Base-by-base conservation (phyloP, 108 stramenopile species). In the Skeletonema grethae region DNA sequence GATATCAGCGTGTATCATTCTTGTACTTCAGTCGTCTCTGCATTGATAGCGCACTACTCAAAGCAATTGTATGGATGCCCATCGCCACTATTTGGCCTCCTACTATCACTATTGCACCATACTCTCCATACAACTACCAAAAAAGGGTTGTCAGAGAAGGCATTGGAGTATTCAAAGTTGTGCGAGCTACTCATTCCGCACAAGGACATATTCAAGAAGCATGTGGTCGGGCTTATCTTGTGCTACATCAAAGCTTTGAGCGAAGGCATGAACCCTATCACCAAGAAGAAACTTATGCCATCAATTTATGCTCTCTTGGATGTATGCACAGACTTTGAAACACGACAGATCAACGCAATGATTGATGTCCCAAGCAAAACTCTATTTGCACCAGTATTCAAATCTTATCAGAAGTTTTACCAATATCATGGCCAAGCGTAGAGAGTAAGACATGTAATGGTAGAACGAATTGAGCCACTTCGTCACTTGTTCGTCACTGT, bases 171-270 rank as follows among this genome's bases (percentile, higher is more conserved):
- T 55, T 61, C 82, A 39, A 68, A 72, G 75, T 73, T 94, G 43
- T 90, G 87, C 63, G 93, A 94, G 69, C 60, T 91, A 24, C 65
- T 94, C 15, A 82, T 87, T n/a, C 82, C 85, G 10, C 90, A 94
- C 80, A 86, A 82, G 43, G 93, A 94, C n/a, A 72, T 94, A n/a
- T 90, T 88, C 77, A 91, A 90, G 66, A 94, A 94, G 55, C 90
- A 94, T 75, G 84, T 91, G 2, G 68, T 94, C 7, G 84, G 84
- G 7, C 65, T 94, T 29, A 76, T 94, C 10, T 61, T 91, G 28
- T 72, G 79, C 34, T 94, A 82, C 72, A 87, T 94, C 11, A 57
- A 75, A n/a, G 70, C 80, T 16, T 63, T 93, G 31, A 77, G 67
- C n/a, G 61, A 61, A 20, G 72, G 80, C 9, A 60, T 90, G 77